Base-by-base conservation (phyloP, 1,139 yeast genomes). In the Debaryomyces coudertii region DNA sequence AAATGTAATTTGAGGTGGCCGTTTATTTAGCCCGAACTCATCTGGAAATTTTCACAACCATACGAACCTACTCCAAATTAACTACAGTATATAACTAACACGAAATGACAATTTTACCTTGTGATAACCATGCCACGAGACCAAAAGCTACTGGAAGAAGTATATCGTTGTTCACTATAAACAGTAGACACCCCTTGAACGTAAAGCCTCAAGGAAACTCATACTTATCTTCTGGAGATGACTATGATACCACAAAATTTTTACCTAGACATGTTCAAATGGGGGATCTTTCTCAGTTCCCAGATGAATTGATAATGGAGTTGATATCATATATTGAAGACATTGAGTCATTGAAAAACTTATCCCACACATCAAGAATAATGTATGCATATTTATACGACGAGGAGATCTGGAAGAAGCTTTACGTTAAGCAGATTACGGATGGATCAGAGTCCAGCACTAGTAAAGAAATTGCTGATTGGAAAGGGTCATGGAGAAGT, bases 401-500 rank as follows among this genome's bases (percentile, higher is more conserved):
- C 56, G 96, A 89, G 55, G 96, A 89, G 48, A 54, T 85, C 18
- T 89, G 96, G 96, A 85, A 85, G 57, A 76, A 71, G 48, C 49
- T 83, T 42, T 82, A 78, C 54, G 66, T 80, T 40, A 47, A 51
- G 39, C 51, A 44, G 43, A 43, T 40, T 24, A 37, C 20, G 7
- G 29, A 47, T 15, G 43, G 45, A 40, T 36, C 53, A 36, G 51
- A 61, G 20, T 5, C 11, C 7, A 24, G 20, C 14, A 20, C 30
- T 5, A n/a, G 16, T 22, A 15, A 16, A 8, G 12, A 7, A 4
- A n/a, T 28, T n/a, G 29, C 11, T 3, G 38, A 41, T 12, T 90
- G 97, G 97, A 63, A 60, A 36, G 96, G 96, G 0, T 77, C 89
- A 1, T 90, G 97, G 97, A 76, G 89, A 55, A 68, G 76, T 31